Conservation (phyloP, 192 early-diverging fungal genomes). For the Lunasporangiospora selenospora region DNA sequence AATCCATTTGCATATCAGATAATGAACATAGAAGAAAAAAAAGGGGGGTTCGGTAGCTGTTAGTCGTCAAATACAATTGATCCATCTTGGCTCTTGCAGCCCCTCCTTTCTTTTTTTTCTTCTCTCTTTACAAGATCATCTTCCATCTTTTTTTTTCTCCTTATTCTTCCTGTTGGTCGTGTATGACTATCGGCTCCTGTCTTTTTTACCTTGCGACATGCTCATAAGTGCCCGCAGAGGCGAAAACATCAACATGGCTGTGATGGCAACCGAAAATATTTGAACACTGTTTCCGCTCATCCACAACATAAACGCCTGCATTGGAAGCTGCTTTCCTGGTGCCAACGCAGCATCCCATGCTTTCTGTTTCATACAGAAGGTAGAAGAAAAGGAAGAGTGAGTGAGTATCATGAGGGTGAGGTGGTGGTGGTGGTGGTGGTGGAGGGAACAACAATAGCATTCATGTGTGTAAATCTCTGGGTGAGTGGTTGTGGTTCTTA, state of each 20-base stretch:
- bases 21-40: neutral
- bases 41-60: neutral
- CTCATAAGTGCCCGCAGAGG: conserved; percentile 78
- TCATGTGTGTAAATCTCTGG: too few relatives aligned
- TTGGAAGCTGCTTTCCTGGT: conserved; percentile 92
- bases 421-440: too few relatives aligned
- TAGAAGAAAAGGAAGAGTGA: neutral
- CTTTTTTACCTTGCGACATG: conserved; percentile 64
- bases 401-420: too few relatives aligned
- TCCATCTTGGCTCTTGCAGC: too few relatives aligned
- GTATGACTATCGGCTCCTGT: neutral
- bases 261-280: conserved; percentile 95
- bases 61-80: neutral
- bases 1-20: too few relatives aligned
- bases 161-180: neutral
- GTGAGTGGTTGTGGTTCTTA: too few relatives aligned
- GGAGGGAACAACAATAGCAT: too few relatives aligned
- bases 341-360: conserved; percentile 95
- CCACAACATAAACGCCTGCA: conserved; percentile 99
- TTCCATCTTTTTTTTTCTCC: too few relatives aligned
- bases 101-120: too few relatives aligned
- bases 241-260: conserved; percentile 94
- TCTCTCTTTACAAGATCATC: neutral
- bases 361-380: conserved; percentile 65
- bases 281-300: conserved; percentile 98